phyloP scores from a whole-genome alignment of 768 basidiomycete species.

The Trametes meyenii region DNA sequence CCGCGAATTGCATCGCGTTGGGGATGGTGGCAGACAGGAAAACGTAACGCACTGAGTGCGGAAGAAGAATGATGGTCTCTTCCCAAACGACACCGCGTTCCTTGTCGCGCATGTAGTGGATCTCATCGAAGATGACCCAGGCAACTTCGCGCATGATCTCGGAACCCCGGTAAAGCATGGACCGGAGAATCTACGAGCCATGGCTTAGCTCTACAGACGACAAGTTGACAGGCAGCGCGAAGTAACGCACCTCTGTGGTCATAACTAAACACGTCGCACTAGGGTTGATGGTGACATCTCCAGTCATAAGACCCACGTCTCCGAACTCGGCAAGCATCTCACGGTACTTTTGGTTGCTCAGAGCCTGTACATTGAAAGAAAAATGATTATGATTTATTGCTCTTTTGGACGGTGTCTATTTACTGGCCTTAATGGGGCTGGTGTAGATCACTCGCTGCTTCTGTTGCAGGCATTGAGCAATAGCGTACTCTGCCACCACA shows the following conservation, averaged over 20 bases:
- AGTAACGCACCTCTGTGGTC: constrained; percentile 86
- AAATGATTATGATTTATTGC: constrained; percentile 21
- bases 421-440: constrained; percentile 95
- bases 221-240: not conserved
- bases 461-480: constrained; percentile 91
- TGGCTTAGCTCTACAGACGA: no score
- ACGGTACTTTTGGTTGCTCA: constrained; percentile 98
- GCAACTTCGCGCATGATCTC: constrained; percentile 99
- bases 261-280: constrained; percentile 96
- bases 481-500: constrained; percentile 99
- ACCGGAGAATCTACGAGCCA: constrained; percentile 83
- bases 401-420: constrained; percentile 6
- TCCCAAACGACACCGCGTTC: constrained; percentile 99
- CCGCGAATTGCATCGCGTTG: constrained; percentile 98
- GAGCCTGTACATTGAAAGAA: constrained; percentile 59
- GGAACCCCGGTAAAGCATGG: constrained; percentile 98
- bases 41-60: constrained; percentile 94
- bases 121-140: constrained; percentile 99
- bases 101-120: constrained; percentile 99
- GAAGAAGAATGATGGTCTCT: constrained; percentile 96
- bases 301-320: constrained; percentile 98
- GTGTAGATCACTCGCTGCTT: constrained; percentile 99
- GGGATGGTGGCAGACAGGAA: constrained; percentile 99
- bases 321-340: constrained; percentile 97
- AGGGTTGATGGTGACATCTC: constrained; percentile 98